Conservation (phyloP, 2,329 filamentous ascomycete species). For the Microascus cirrosus region DNA sequence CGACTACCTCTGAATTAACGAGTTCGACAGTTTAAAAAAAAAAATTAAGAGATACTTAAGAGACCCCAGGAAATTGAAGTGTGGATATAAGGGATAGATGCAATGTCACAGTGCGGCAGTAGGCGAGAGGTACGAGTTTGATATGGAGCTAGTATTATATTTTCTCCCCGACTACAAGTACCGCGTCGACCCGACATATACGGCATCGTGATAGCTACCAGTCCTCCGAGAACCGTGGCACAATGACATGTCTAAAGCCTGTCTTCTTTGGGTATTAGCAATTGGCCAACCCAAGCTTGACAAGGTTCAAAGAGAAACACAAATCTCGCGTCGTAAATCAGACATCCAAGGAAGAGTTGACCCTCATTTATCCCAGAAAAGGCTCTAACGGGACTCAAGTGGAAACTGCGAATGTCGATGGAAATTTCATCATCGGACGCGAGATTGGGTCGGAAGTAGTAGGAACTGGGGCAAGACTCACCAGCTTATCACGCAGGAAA, state of each 20-base stretch:
- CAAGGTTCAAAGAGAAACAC: background rate
- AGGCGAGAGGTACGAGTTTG: no score
- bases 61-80: no score
- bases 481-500: slow-evolving; percentile 10
- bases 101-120: no score
- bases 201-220: background rate
- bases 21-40: no score
- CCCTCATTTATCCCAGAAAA: slow-evolving; percentile 60
- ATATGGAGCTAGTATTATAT: background rate
- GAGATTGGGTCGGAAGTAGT: slow-evolving; percentile 2
- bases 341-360: slow-evolving; percentile 66
- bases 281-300: background rate
- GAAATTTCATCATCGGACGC: slow-evolving; percentile 58
- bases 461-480: slow-evolving; percentile 14
- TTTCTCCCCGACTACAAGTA: background rate
- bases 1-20: no score
- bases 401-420: slow-evolving; percentile 80
- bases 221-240: background rate
- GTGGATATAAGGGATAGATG: no score
- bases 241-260: background rate
- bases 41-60: no score
- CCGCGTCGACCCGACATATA: background rate
- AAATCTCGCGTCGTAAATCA: slow-evolving; percentile 28
- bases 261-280: background rate
- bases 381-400: slow-evolving; percentile 63